Evolutionary conservation across 1,139 yeast genomes (phyloP).

Genomic region (Candida dubliniensis): DNA sequence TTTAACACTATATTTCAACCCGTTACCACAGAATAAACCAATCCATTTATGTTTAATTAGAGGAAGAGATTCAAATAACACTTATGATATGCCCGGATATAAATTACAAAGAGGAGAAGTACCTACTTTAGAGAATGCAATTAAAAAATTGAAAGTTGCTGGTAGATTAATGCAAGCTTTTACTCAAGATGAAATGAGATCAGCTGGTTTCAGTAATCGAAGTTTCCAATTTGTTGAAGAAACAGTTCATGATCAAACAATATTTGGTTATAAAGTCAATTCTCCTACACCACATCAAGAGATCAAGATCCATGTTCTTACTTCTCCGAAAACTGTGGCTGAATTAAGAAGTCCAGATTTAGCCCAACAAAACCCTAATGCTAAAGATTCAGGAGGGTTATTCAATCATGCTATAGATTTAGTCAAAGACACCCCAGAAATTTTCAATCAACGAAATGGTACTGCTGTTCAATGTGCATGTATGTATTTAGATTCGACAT

Average conservation of each 20-base stretch:
- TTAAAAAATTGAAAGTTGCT: constrained; percentile 75
- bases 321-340: constrained; percentile 62
- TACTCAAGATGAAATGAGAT: constrained; percentile 87
- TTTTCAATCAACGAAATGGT: constrained; percentile 17
- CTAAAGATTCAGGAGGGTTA: constrained; percentile 70
- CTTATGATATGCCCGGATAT: constrained; percentile 70
- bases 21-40: constrained; percentile 70
- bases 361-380: constrained; percentile 85
- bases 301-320: constrained; percentile 73
- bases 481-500: constrained; percentile 79
- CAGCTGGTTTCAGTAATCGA: constrained; percentile 77
- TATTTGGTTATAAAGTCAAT: constrained; percentile 38
- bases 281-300: constrained; percentile 54
- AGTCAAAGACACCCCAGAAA: constrained; percentile 40
- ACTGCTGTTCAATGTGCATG: constrained; percentile 80
- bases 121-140: constrained; percentile 72
- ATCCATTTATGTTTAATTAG: constrained; percentile 75
- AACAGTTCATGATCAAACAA: constrained; percentile 25
- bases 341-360: constrained; percentile 75
- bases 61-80: constrained; percentile 73
- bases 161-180: constrained; percentile 91
- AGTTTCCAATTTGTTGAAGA: constrained; percentile 81
- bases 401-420: constrained; percentile 81
- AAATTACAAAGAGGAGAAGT: constrained; percentile 57
- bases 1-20: constrained; percentile 50